A percentile compares a stretch with the other conserved stretches of the same genome.
Conservation (phyloP, 129 eudicot genomes). For the Heracleum sosnowskyi region DNA sequence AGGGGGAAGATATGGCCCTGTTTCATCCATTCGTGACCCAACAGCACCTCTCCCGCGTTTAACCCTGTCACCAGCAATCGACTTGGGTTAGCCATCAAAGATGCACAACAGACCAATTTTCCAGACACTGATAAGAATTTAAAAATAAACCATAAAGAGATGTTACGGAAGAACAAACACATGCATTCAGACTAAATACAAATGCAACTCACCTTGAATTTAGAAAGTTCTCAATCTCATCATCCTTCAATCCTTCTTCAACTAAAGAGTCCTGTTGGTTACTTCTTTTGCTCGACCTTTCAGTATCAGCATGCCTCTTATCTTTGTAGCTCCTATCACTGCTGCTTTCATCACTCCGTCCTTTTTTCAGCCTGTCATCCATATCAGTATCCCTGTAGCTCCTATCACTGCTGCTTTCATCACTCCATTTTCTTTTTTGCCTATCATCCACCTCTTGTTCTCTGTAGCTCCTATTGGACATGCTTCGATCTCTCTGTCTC, state of each 20-base stretch:
- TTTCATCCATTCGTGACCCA: slow-evolving; percentile 96
- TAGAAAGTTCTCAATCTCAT: slow-evolving; percentile 64
- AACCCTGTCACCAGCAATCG: slow-evolving; percentile 45
- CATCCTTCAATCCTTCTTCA: slow-evolving; percentile 61
- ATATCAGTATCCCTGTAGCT: slow-evolving; percentile 15
- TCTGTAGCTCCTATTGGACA: slow-evolving; percentile 18
- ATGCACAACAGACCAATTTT: neutral
- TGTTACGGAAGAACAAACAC: neutral
- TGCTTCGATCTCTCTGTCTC: slow-evolving; percentile 22
- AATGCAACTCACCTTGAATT: slow-evolving; percentile 51
- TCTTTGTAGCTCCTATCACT: slow-evolving; percentile 23
- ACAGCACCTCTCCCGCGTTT: slow-evolving; percentile 90
- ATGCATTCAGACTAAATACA: neutral
- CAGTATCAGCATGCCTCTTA: slow-evolving; percentile 25
- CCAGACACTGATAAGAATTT: neutral
- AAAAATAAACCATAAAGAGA: neutral
- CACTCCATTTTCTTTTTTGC: slow-evolving; percentile 22
- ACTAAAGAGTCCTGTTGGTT: slow-evolving; percentile 8
- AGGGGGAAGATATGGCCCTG: slow-evolving; percentile 71
- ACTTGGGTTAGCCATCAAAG: slow-evolving; percentile 13
- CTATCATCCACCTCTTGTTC: slow-evolving; percentile 7
- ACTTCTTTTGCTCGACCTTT: slow-evolving; percentile 22
- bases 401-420: slow-evolving; percentile 26
- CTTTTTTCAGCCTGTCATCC: neutral
- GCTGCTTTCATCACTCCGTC: slow-evolving; percentile 3